Evolutionary conservation across 371 early-diverging fungal species (phyloP), one percentile per base, ranked within the genome.

Genomic region (Mortierella sp.): DNA sequence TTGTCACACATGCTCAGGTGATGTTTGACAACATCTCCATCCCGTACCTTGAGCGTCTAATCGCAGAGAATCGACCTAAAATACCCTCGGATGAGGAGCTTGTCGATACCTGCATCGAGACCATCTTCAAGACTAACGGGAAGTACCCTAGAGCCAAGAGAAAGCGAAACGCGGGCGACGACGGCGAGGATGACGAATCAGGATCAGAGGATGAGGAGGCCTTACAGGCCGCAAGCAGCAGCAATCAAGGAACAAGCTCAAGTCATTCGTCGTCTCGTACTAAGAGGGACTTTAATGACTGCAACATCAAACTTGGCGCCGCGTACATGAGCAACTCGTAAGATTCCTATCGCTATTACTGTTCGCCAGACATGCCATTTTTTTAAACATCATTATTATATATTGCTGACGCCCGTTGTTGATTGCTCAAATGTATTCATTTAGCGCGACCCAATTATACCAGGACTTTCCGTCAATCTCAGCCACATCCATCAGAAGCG

Each of bases 401-500:
- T 19, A 38, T 38, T 38, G 42, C 28, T 54, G 38, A n/a, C 48
- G 38, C 14, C 28, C 48, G 34, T 14, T 9, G 42, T 11, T 55
- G 16, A 24, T 55, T 28, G 13, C 28, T 26, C 28, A 63, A 11
- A 34, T 47, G 21, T 44, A 34, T 26, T 21, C 45, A 7, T 58
- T 9, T 68, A 88, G 88, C 34, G 75, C 79, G 8, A 68, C 28
- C 6, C 88, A 82, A 28, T 14, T 88, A 31, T 82, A 60, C n/a
- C 88, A 81, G 26, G 88, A 88, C 55, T 88, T 88, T 19, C 88
- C 84, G 10, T 68, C 50, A 58, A 31, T 84, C 24, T 45, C 87
- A 1, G 72, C 78, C 2, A 24, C 47, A 2, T 77, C 83, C 9
- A 88, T 88, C 50, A 71, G 76, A 16, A 34, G 74, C 19, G 80